Conservation (phyloP, 2,329 filamentous ascomycete species). For the Pseudogymnoascus sp. region DNA sequence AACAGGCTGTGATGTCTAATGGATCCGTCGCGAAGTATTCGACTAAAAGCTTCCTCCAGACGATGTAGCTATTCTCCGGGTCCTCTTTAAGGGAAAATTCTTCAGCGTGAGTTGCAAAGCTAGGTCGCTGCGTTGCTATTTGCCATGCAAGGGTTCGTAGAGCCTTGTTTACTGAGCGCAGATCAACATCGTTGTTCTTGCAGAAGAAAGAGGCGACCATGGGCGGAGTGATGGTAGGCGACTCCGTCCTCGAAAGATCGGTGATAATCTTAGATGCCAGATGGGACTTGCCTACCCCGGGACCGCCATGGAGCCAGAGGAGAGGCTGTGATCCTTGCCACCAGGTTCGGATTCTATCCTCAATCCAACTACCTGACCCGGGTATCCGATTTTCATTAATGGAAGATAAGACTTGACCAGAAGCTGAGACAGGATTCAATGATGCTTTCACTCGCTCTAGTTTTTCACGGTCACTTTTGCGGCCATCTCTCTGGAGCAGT, state of each 20-base stretch:
- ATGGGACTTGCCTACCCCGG: conserved; percentile 5
- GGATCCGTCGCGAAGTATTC: neutral
- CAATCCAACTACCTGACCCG: conserved; percentile 8
- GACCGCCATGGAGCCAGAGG: conserved; percentile 4
- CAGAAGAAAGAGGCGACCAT: conserved; percentile 1
- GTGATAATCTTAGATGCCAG: conserved; percentile 3
- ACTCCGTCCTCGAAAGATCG: neutral
- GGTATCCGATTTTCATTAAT: neutral
- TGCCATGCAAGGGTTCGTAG: conserved; percentile 3
- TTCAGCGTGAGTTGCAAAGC: neutral
- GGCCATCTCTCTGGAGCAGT: neutral
- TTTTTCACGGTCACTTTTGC: neutral
- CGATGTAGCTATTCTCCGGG: neutral
- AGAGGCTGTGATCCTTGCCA: conserved; percentile 2
- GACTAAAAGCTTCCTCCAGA: neutral
- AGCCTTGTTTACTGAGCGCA: conserved; percentile 7
- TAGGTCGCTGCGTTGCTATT: neutral
- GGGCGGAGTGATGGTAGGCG: neutral
- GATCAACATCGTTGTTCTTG: conserved; percentile 10
- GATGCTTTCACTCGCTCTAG: neutral
- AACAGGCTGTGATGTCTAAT: neutral
- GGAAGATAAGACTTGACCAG: neutral
- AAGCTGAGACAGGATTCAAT: neutral
- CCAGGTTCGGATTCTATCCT: conserved; percentile 6
- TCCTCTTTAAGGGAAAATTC: neutral